phyloP scores from a whole-genome alignment of 768 basidiomycete species.

The Sutorius australiensis region DNA sequence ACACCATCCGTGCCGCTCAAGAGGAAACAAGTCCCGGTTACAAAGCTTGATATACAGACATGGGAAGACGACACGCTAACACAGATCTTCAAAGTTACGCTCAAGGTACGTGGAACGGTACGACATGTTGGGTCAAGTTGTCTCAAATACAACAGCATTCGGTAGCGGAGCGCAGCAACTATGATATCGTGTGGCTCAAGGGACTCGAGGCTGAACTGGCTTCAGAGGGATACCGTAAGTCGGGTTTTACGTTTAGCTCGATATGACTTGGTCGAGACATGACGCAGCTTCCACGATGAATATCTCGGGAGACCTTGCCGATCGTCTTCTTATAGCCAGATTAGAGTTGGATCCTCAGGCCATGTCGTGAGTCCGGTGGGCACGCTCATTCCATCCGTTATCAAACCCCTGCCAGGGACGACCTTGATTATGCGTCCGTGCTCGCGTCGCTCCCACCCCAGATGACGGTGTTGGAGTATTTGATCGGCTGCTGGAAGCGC shows the following conservation, averaged over 20 bases:
- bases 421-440: slow-evolving; percentile 69
- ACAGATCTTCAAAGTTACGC: slow-evolving; percentile 70
- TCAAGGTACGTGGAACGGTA: slow-evolving; percentile 54
- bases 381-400: neutral
- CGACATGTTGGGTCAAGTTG: neutral
- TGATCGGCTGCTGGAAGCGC: slow-evolving; percentile 92
- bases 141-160: slow-evolving; percentile 41
- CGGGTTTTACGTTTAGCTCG: neutral
- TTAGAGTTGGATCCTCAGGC: slow-evolving; percentile 72
- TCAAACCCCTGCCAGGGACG: slow-evolving; percentile 45
- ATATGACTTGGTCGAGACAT: neutral
- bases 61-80: slow-evolving; percentile 78
- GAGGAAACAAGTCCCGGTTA: slow-evolving; percentile 42
- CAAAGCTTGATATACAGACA: slow-evolving; percentile 48
- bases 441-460: slow-evolving; percentile 71
- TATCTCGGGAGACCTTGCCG: slow-evolving; percentile 57
- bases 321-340: slow-evolving; percentile 78
- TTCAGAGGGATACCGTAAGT: slow-evolving; percentile 50
- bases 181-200: slow-evolving; percentile 83
- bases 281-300: slow-evolving; percentile 36
- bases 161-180: slow-evolving; percentile 55
- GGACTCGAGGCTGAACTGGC: slow-evolving; percentile 62
- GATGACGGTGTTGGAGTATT: slow-evolving; percentile 85
- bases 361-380: slow-evolving; percentile 55
- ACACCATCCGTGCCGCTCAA: slow-evolving; percentile 38